Evolutionary conservation across 2,329 filamentous ascomycete genomes (phyloP).

Genomic region (Botrytis galanthina): DNA sequence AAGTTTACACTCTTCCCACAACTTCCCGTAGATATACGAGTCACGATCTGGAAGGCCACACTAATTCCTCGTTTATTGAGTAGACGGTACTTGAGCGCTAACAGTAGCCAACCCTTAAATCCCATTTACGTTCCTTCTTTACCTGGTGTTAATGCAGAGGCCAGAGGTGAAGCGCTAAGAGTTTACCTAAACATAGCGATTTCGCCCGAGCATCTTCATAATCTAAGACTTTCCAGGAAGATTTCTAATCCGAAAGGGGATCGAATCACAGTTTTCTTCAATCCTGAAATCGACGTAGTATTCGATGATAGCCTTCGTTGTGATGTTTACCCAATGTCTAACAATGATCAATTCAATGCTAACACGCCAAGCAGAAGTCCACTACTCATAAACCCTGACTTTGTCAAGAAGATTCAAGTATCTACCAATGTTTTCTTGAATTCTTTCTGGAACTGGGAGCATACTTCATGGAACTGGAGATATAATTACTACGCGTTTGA

Average conservation of each 20-base stretch:
- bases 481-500: not conserved
- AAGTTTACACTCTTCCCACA: not conserved
- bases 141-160: not conserved
- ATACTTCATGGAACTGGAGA: not conserved
- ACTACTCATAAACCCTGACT: not conserved
- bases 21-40: not conserved
- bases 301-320: not conserved
- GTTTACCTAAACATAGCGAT: not conserved
- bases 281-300: not conserved
- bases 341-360: too few species aligned
- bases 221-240: not conserved
- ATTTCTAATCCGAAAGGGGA: too few species aligned
- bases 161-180: not conserved
- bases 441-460: not conserved
- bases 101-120: fast-evolving
- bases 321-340: not conserved
- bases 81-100: not conserved
- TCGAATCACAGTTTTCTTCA: too few species aligned
- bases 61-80: not conserved
- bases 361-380: too few species aligned
- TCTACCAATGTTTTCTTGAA: not conserved
- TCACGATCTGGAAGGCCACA: not conserved
- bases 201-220: not conserved
- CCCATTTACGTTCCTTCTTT: not conserved
- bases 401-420: not conserved